Conservation (phyloP, 1,139 yeast genomes). For the Meyerozyma sp. region DNA sequence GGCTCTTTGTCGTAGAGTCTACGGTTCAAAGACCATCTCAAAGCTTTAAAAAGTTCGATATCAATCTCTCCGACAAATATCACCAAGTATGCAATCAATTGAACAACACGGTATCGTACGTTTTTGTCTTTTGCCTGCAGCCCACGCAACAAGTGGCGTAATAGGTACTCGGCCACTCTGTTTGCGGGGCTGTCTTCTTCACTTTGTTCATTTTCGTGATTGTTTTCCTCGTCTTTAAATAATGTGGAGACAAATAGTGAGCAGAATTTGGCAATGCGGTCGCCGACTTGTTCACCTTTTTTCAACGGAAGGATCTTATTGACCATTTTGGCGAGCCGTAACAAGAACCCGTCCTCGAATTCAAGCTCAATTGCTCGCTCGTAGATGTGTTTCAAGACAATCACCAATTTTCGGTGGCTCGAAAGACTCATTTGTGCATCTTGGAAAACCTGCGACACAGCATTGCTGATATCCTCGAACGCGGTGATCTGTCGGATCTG, state of each 20-base stretch:
- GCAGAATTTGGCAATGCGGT: constrained; percentile 69
- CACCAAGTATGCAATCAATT: constrained; percentile 68
- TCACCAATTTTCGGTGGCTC: constrained; percentile 71
- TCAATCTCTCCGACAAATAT: constrained; percentile 73
- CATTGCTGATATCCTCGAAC: constrained; percentile 26
- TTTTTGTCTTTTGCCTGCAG: constrained; percentile 69
- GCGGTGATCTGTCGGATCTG: constrained; percentile 9
- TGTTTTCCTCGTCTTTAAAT: constrained; percentile 29
- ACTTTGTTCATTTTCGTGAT: constrained; percentile 9
- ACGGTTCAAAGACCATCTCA: constrained; percentile 56
- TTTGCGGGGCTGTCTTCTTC: constrained; percentile 38
- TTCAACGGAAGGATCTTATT: constrained; percentile 64
- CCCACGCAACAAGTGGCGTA: constrained; percentile 68
- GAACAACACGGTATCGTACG: constrained; percentile 79
- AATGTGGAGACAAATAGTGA: constrained; percentile 57
- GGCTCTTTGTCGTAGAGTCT: constrained; percentile 79
- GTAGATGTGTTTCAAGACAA: constrained; percentile 57
- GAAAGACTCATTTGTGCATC: constrained; percentile 73
- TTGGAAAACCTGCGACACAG: constrained; percentile 70
- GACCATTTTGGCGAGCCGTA: constrained; percentile 54
- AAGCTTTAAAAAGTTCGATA: constrained; percentile 60
- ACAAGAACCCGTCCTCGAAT: constrained; percentile 53
- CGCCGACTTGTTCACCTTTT: constrained; percentile 69
- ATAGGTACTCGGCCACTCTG: constrained; percentile 54
- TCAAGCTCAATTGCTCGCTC: constrained; percentile 48